Evolutionary conservation across 768 basidiomycete species (phyloP).

Genomic region (Russula sp.): DNA sequence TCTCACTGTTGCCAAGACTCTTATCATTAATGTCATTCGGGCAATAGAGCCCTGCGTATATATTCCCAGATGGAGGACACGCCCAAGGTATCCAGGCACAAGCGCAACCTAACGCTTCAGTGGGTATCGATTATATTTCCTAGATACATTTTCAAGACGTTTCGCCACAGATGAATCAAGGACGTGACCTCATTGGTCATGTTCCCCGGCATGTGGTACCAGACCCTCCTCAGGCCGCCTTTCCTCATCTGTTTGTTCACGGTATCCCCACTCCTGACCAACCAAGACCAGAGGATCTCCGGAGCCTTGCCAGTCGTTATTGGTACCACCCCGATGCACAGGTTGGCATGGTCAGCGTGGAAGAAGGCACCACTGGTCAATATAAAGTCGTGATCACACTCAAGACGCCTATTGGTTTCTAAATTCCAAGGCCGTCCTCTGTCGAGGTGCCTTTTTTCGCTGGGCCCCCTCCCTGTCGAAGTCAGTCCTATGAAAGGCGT

Average conservation of each 20-base stretch:
- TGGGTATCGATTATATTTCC: too few species aligned
- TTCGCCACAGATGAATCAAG: neutral
- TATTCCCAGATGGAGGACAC: too few species aligned
- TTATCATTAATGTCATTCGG: too few species aligned
- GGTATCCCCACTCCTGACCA: neutral
- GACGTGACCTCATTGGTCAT: neutral
- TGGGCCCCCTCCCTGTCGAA: neutral
- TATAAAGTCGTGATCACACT: constrained; percentile 10
- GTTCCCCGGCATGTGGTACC: neutral
- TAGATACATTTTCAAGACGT: too few species aligned
- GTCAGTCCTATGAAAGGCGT: too few species aligned
- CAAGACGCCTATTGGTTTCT: neutral
- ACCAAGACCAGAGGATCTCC: neutral
- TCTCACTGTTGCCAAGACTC: too few species aligned
- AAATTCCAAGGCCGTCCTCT: neutral
- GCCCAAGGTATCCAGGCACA: too few species aligned
- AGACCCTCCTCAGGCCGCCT: neutral
- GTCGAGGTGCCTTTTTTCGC: neutral
- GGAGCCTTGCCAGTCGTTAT: neutral
- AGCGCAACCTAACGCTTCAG: too few species aligned
- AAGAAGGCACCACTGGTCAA: neutral
- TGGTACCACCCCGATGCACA: neutral
- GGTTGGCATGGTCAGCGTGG: constrained; percentile 1
- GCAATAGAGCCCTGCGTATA: too few species aligned
- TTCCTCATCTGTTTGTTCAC: neutral